A percentile compares a stretch with the other conserved stretches of the same genome.
phyloP scores from a whole-genome alignment of 192 early-diverging fungal genomes.

The Umbelopsis sp. region DNA sequence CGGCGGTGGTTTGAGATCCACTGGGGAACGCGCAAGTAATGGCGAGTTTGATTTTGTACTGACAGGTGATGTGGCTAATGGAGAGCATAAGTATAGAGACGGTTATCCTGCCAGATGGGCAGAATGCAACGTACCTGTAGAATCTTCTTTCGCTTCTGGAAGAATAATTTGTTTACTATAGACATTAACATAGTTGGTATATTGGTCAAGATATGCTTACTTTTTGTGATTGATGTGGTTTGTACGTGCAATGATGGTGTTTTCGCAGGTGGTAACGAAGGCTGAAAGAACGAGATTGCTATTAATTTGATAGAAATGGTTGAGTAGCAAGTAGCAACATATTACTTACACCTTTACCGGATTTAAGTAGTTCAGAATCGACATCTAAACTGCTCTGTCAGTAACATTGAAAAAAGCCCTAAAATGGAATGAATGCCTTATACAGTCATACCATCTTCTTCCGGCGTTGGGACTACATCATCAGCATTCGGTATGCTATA shows the following conservation, averaged over 20 bases:
- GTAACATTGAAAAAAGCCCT: neutral
- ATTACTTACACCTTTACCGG: neutral
- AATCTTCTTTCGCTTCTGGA: neutral
- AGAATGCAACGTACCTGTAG: neutral
- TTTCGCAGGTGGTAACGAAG: slow-evolving; percentile 9
- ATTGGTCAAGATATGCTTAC: neutral
- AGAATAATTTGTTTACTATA: neutral
- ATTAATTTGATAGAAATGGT: neutral
- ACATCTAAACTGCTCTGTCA: neutral
- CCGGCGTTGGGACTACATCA: slow-evolving; percentile 30
- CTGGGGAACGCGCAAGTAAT: slow-evolving; percentile 12
- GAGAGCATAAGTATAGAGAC: neutral
- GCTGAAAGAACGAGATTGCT: neutral
- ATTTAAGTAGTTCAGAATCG: neutral
- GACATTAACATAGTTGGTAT: neutral
- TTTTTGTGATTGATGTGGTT: neutral
- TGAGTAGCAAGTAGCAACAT: neutral
- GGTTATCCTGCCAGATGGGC: neutral
- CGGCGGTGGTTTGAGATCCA: neutral
- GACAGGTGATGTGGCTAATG: slow-evolving; percentile 18
- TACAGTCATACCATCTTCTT: slow-evolving; percentile 2
- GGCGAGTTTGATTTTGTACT: slow-evolving; percentile 19
- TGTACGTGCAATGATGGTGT: neutral
- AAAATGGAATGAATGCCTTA: neutral
- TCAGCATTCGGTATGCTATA: slow-evolving; percentile 76